Base-by-base conservation (phyloP, 352 stramenopile genomes). In the Elongisporangium senticosum region DNA sequence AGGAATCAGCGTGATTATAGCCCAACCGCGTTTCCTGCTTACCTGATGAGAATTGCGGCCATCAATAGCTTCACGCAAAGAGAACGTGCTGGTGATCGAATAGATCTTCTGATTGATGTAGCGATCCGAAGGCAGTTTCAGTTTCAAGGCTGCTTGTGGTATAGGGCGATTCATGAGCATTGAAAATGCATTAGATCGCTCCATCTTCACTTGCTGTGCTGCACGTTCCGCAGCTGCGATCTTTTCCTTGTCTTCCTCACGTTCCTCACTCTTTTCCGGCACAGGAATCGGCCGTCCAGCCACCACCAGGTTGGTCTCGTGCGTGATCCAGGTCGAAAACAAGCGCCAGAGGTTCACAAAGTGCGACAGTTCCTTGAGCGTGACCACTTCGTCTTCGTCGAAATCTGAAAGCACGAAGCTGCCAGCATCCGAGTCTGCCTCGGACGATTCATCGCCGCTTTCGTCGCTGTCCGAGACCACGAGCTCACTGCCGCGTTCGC, bases 401-500 rank as follows among this genome's bases (percentile, higher is more conserved):
- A 77, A 84, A 51, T 90, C 83, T 0, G 80, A 86, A 19, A 86
- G 69, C 14, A 72, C 77, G 21, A 83, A 80, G 67, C 80, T 90
- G 55, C 53, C 73, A 3, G 66, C 64, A 13, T 72, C 70, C 48
- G 70, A 65, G n/a, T 82, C 70, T 7, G 67, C 61, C 22, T 83
- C 72, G 5, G 52, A 37, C n/a, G 11, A 51, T 24, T 50, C 33
- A 28, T 43, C 33, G 33, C 33, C 33, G 50, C 79, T 89, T 57
- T 90, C 78, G 53, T 90, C 83, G 40, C 83, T 93, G 58, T 89
- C 81, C 33, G 77, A 90, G 20, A 90, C 77, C 6, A 88, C 64
- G 54, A 90, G 61, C 24, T 89, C 73, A 24, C 71, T 39, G 68
- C 67, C 47, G 79, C 65, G 8, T 77, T 69, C 17, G 47, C 70